Percentiles rank a stretch among this genome's conserved stretches.
These are phyloP conservation scores for Elaeis oleifera DNA, from an alignment of 202 grass and related monocot genomes.

Conservation along the genomic window DNA sequence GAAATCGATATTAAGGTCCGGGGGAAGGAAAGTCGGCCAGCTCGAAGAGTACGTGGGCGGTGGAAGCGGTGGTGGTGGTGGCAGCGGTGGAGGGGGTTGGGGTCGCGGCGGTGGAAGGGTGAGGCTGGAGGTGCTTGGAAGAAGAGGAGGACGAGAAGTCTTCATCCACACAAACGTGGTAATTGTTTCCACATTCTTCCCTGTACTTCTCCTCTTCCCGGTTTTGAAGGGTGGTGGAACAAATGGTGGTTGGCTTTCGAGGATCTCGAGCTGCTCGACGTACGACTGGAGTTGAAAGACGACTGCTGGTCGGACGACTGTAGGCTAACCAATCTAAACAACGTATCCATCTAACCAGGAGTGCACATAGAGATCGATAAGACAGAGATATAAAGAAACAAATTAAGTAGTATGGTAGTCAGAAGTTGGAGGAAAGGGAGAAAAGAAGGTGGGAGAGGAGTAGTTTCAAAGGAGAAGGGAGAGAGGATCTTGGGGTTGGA, in stretches of 20 bases:
- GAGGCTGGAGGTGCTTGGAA: slow-evolving; percentile 62
- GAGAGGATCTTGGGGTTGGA: too few species aligned
- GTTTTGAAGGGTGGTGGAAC: slow-evolving; percentile 24
- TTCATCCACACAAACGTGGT: slow-evolving; percentile 96
- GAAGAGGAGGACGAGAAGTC: slow-evolving; percentile 98
- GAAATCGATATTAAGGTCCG: slow-evolving; percentile 95
- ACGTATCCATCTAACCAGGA: slow-evolving; percentile 78
- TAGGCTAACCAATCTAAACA: slow-evolving; percentile 96
- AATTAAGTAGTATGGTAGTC: slow-evolving; percentile 25
- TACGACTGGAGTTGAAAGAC: slow-evolving; percentile 71
- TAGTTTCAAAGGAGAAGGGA: background rate
- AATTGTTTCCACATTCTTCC: slow-evolving; percentile 94
- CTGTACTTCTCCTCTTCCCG: slow-evolving; percentile 23
- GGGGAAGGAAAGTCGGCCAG: slow-evolving; percentile 55
- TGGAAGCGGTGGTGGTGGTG: slow-evolving; percentile 33
- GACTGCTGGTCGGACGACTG: slow-evolving; percentile 65
- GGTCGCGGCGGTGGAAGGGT: background rate
- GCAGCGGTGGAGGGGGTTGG: slow-evolving; percentile 41
- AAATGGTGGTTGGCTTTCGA: slow-evolving; percentile 47
- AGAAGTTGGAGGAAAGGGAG: slow-evolving; percentile 9
- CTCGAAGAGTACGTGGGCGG: slow-evolving; percentile 59
- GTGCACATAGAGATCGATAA: too few species aligned
- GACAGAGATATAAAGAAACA: too few species aligned
- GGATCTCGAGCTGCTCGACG: slow-evolving; percentile 68
- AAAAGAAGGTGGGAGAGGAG: background rate